Percentiles rank a stretch among this genome's conserved stretches.
Conservation (phyloP, 257 asterid genomes). For the Capsicum rhomboideum region DNA sequence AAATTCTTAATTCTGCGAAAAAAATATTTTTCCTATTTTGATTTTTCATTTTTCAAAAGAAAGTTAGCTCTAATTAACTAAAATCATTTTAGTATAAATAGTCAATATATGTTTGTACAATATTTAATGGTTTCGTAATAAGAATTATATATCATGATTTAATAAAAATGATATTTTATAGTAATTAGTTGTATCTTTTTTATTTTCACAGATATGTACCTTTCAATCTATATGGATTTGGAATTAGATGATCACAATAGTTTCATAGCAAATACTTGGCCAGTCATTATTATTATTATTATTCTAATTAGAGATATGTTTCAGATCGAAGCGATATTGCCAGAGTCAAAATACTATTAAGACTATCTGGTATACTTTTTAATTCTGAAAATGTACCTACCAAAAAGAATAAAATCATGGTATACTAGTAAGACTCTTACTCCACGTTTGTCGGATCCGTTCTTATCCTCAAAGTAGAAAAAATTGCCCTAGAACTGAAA, state of each 20-base stretch:
- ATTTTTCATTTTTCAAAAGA: background rate
- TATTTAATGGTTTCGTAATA: too few species aligned
- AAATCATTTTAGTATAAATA: too few species aligned
- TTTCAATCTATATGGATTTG: background rate
- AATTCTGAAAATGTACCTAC: background rate
- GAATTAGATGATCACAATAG: background rate
- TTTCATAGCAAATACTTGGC: background rate
- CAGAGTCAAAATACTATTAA: too few species aligned
- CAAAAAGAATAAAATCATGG: background rate
- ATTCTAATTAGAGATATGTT: background rate
- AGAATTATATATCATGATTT: too few species aligned
- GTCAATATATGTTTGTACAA: too few species aligned
- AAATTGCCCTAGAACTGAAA: too few species aligned
- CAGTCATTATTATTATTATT: background rate
- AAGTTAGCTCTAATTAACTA: too few species aligned
- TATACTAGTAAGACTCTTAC: too few species aligned
- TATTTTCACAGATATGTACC: background rate
- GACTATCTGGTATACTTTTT: too few species aligned
- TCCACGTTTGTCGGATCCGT: too few species aligned
- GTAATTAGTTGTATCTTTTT: background rate
- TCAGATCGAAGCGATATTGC: background rate
- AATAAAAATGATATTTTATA: background rate
- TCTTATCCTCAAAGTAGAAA: too few species aligned
- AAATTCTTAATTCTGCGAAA: background rate
- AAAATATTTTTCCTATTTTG: background rate